A percentile compares a stretch with the other conserved stretches of the same genome.
phyloP scores from a whole-genome alignment of 495 filamentous ascomycete genomes.

The Penicillium coprophilum region DNA sequence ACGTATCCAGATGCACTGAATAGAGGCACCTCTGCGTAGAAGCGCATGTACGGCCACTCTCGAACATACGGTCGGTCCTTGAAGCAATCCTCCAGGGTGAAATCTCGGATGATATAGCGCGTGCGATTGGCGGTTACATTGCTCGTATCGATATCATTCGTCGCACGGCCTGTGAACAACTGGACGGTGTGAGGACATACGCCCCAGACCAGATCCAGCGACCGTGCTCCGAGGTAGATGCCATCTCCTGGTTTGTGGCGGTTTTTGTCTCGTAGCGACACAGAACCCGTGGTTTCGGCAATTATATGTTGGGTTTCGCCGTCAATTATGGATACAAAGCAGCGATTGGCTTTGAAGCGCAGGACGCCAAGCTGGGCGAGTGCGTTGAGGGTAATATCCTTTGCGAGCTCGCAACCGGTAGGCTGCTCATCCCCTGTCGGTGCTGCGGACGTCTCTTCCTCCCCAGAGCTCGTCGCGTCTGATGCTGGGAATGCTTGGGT shows the following conservation, averaged over 20 bases:
- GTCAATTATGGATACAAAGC: constrained; percentile 61
- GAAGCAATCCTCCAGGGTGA: constrained; percentile 50
- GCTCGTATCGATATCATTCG: constrained; percentile 24
- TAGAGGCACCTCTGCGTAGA: constrained; percentile 66
- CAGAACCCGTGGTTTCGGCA: constrained; percentile 58
- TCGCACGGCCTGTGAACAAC: constrained; percentile 30
- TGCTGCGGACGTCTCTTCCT: constrained; percentile 1
- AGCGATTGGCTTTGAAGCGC: constrained; percentile 52
- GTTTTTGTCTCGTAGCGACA: constrained; percentile 45
- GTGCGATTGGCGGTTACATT: constrained; percentile 33
- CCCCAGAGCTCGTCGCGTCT: not conserved
- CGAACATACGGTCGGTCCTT: constrained; percentile 42
- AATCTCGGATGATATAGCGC: constrained; percentile 51
- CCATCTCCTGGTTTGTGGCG: constrained; percentile 37
- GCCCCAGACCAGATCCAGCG: constrained; percentile 43
- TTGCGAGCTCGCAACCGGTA: constrained; percentile 28
- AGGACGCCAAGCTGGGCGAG: constrained; percentile 62
- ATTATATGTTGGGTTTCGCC: constrained; percentile 57
- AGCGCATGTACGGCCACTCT: constrained; percentile 47
- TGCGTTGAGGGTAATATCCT: constrained; percentile 60
- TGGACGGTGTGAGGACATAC: constrained; percentile 51
- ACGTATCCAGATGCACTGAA: constrained; percentile 56
- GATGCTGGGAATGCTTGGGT: constrained; percentile 10
- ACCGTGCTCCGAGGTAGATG: constrained; percentile 45
- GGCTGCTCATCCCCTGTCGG: constrained; percentile 19